These are phyloP conservation scores for Suillus spraguei DNA, from an alignment of 768 basidiomycete genomes.

Conservation along the genomic window DNA sequence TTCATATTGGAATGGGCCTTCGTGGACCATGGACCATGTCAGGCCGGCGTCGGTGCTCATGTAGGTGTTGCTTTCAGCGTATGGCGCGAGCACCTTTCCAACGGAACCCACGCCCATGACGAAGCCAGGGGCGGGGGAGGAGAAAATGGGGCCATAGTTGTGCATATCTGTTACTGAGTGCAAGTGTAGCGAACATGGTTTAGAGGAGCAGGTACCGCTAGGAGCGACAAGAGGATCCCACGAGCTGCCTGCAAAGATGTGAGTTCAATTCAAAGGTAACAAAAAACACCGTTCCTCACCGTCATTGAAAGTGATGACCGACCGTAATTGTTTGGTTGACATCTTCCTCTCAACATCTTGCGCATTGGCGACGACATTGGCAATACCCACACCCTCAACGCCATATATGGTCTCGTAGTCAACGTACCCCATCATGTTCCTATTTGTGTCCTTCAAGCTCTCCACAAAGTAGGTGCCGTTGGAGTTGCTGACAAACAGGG, in stretches of 20 bases:
- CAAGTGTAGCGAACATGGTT: constrained; percentile 82
- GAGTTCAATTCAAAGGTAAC: constrained; percentile 9
- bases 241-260: constrained; percentile 49
- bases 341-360: constrained; percentile 78
- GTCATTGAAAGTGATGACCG: constrained; percentile 89
- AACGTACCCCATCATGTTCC: constrained; percentile 86
- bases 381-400: constrained; percentile 87
- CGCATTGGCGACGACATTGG: constrained; percentile 84
- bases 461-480: constrained; percentile 96
- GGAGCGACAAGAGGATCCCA: constrained; percentile 76
- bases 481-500: constrained; percentile 93
- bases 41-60: constrained; percentile 88
- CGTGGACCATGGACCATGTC: constrained; percentile 77
- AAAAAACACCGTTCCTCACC: constrained; percentile 37
- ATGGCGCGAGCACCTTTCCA: constrained; percentile 65
- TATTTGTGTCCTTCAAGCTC: constrained; percentile 89
- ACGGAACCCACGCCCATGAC: constrained; percentile 97
- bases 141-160: constrained; percentile 94
- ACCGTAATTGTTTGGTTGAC: constrained; percentile 72
- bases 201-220: constrained; percentile 53
- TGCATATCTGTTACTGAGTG: constrained; percentile 92
- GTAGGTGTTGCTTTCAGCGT: constrained; percentile 93
- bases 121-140: constrained; percentile 91
- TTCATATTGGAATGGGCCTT: constrained; percentile 90
- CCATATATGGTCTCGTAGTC: constrained; percentile 91